Base-by-base conservation (phyloP, 2,329 filamentous ascomycete species). In the Aspergillus versicolor region DNA sequence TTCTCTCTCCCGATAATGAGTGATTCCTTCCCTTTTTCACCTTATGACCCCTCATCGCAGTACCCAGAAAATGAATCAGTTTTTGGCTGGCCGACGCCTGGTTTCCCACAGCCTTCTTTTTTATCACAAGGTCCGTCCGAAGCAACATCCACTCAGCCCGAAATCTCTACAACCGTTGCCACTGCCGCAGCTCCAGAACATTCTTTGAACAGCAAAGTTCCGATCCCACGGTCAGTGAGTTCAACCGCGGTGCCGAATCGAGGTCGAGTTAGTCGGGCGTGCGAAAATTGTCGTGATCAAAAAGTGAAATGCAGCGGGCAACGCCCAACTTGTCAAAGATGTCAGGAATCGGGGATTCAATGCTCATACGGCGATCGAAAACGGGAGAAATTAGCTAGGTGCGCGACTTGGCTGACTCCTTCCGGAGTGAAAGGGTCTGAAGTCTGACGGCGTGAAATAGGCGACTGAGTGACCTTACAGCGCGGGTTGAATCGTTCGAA, bases 281-380 rank as follows among this genome's bases (percentile, higher is more conserved):
- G 77, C 55, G 76, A 79, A 61, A 74, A 74, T 52, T 79, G 77
- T 60, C 74, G 76, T 11, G 72, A 76, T 42, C 71, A 77, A 51
- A 79, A 79, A 63, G 76, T 75, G 54, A 79, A 78, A 66, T 79
- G 77, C 65, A 75, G 71, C 59, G 77, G 77, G 6, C 73, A 78
- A 63, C 73, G 71, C 41, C 77, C 77, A 32, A 66, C 67, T 30
- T 79, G 77, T 56, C 67, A 74, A 53, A 70, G 77, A 48, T 79
- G 77, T 59, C 69, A 73, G 63, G 76, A 78, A 58, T 66, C 72
- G 24, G 72, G 72, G 8, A 68, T 75, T 38, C 58, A 57, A 4
- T 79, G 77, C 64, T 73, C 70, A 15, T 79, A 79, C 58, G 74
- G 74, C 32, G 75, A 77, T 62, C 73, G 76, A 40, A 79, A 77